phyloP scores from a whole-genome alignment of 2,329 filamentous ascomycete genomes.

The Furcasterigmium furcatum region DNA sequence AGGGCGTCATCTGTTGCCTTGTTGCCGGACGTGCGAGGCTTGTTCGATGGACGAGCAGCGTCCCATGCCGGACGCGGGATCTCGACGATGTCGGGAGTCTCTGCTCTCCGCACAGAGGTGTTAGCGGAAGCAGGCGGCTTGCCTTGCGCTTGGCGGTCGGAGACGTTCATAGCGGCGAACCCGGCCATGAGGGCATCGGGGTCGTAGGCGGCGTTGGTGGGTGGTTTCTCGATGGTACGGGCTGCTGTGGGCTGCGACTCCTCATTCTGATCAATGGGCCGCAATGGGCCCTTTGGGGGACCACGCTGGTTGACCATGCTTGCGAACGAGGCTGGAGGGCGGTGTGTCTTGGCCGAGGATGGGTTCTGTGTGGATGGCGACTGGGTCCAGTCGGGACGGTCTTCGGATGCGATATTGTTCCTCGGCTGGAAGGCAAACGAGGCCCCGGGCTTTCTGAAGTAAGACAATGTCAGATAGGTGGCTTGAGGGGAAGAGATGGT shows the following conservation, averaged over 20 bases:
- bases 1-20: slow-evolving; percentile 11
- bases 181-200: slow-evolving; percentile 10
- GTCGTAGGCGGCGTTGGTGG: slow-evolving; percentile 15
- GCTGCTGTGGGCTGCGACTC: slow-evolving; percentile 19
- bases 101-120: slow-evolving; percentile 1
- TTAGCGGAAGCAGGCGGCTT: slow-evolving; percentile 3
- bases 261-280: slow-evolving; percentile 29
- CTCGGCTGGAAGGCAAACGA: slow-evolving; percentile 25
- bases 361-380: slow-evolving; percentile 2
- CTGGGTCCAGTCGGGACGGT: slow-evolving; percentile 15
- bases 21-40: slow-evolving; percentile 4
- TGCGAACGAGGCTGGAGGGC: too few species aligned
- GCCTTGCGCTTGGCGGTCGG: slow-evolving; percentile 2
- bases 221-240: not conserved
- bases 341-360: not conserved
- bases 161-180: slow-evolving; percentile 13
- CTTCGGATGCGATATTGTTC: slow-evolving; percentile 21
- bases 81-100: slow-evolving; percentile 10
- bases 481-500: not conserved
- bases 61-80: slow-evolving; percentile 7
- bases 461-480: not conserved
- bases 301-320: slow-evolving; percentile 46
- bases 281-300: slow-evolving; percentile 40
- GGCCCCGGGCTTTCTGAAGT: slow-evolving; percentile 23
- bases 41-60: not conserved